These are phyloP conservation scores for Alternaria postmessia DNA, from an alignment of 2,329 filamentous ascomycete species.

Conservation along the genomic window DNA sequence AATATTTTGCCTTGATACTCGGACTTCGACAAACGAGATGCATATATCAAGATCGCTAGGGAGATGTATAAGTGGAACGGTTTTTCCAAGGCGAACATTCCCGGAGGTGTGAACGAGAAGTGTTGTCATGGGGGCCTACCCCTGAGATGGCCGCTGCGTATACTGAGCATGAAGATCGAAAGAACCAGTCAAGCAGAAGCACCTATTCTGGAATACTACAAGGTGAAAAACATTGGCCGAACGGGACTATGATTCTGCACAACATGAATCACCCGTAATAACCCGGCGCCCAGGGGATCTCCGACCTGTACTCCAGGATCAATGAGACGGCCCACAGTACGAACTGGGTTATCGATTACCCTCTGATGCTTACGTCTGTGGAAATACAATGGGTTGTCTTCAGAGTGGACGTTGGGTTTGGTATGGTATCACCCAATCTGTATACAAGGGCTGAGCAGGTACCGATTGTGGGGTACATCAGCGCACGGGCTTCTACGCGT, in stretches of 20 bases:
- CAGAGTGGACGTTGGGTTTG: too few relatives aligned
- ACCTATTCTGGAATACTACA: background rate
- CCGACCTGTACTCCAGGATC: background rate
- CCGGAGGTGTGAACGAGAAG: too few relatives aligned
- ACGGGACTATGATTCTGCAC: background rate
- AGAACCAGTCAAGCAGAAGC: background rate
- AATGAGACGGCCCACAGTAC: background rate
- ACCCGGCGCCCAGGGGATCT: background rate
- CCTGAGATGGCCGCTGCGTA: background rate
- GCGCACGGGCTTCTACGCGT: conserved; percentile 22
- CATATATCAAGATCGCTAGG: too few relatives aligned
- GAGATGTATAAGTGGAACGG: too few relatives aligned
- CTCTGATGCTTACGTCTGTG: background rate
- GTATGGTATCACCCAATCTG: background rate
- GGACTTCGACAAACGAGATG: too few relatives aligned
- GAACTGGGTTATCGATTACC: background rate
- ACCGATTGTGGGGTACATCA: conserved; percentile 16
- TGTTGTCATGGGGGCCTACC: too few relatives aligned
- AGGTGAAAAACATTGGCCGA: background rate
- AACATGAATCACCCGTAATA: background rate
- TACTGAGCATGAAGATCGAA: background rate
- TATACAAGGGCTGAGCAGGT: background rate
- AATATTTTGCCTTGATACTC: too few relatives aligned
- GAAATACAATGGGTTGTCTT: background rate
- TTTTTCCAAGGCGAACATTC: too few relatives aligned